These are phyloP conservation scores for Cladosporium sp. DNA, from an alignment of 2,329 filamentous ascomycete genomes.

Conservation along the genomic window DNA sequence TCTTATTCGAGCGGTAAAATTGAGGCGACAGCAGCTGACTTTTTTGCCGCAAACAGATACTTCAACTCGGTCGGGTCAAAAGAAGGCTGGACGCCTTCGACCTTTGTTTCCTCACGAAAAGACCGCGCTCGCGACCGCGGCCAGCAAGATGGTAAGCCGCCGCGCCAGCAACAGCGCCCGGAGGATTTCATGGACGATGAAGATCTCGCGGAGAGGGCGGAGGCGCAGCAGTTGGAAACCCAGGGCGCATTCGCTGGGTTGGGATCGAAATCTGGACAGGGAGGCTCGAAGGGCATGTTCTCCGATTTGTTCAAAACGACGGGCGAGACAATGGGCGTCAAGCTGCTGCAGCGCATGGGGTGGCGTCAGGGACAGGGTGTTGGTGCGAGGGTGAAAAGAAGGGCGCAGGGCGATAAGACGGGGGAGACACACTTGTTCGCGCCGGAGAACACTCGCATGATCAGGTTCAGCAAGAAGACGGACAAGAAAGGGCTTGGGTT, in stretches of 20 bases:
- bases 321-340: conserved; percentile 82
- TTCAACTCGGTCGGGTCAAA: conserved; percentile 98
- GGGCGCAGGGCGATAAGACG: conserved; percentile 62
- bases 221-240: conserved; percentile 71
- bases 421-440: conserved; percentile 69
- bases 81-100: conserved; percentile 91
- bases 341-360: conserved; percentile 85
- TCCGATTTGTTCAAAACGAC: conserved; percentile 68
- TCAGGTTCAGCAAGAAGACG: conserved; percentile 60
- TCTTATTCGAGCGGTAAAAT: neutral
- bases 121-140: conserved; percentile 68
- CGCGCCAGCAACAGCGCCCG: conserved; percentile 60
- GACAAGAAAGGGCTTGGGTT: conserved; percentile 70
- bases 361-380: conserved; percentile 94
- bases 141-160: conserved; percentile 37
- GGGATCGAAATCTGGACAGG: conserved; percentile 60
- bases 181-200: conserved; percentile 99
- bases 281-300: conserved; percentile 48
- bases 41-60: conserved; percentile 65
- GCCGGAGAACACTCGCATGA: conserved; percentile 71
- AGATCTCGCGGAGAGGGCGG: conserved; percentile 81
- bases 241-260: conserved; percentile 70
- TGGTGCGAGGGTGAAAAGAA: conserved; percentile 76
- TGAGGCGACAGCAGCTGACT: conserved; percentile 9
- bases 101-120: conserved; percentile 84